These are phyloP conservation scores for Mortierella polycephala DNA, from an alignment of 371 early-diverging fungal species.

Conservation along the genomic window DNA sequence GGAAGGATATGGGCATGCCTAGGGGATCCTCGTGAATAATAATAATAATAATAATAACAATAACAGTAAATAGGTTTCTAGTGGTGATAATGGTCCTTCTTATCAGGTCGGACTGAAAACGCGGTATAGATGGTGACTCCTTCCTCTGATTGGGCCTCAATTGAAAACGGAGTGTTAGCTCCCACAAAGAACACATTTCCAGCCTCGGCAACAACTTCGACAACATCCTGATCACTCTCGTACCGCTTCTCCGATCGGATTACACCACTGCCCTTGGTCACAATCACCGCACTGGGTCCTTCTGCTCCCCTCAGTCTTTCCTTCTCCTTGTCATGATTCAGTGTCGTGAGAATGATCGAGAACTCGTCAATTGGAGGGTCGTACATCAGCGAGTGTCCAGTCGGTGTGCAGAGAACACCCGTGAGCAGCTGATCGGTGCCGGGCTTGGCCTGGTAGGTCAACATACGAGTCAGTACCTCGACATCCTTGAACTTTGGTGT, in stretches of 20 bases:
- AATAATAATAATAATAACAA: too few species aligned
- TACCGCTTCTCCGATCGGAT: conserved; percentile 39
- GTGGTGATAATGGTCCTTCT: conserved; percentile 49
- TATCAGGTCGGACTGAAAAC: conserved; percentile 58
- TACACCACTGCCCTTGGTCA: conserved; percentile 78
- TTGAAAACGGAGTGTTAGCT: conserved; percentile 63
- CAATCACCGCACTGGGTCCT: conserved; percentile 91
- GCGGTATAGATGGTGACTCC: conserved; percentile 74
- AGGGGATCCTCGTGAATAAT: too few species aligned
- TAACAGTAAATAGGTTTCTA: too few species aligned
- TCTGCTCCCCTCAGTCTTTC: conserved; percentile 69
- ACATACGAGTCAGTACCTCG: conserved; percentile 88
- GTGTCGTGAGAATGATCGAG: conserved; percentile 75
- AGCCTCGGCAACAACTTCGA: conserved; percentile 47
- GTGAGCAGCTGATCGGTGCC: conserved; percentile 81
- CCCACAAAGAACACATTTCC: conserved; percentile 77
- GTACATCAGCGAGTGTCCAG: conserved; percentile 74
- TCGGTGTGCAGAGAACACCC: conserved; percentile 57
- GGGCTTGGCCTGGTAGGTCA: conserved; percentile 89
- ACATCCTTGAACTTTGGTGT: conserved; percentile 99
- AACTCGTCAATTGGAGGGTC: conserved; percentile 98
- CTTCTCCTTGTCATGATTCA: conserved; percentile 54
- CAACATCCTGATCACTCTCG: conserved; percentile 42
- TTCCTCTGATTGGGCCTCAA: conserved; percentile 54
- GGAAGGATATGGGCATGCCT: too few species aligned